Conservation (phyloP, 441 rosid genomes). For the Corymbia calophylla region DNA sequence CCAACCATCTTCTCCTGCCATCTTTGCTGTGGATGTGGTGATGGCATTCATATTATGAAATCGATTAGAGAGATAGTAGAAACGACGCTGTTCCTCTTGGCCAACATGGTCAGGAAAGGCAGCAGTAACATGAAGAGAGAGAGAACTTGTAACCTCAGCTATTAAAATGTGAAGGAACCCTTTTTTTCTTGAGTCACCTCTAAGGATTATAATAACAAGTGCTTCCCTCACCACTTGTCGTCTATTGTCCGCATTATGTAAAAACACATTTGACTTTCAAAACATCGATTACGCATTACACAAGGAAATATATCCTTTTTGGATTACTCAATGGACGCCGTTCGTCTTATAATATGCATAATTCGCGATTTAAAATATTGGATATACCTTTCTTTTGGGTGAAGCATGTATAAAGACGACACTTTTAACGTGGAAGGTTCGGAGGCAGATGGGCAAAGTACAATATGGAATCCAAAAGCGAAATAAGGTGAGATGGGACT, state of each 20-base stretch:
- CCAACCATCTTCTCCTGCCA: background rate
- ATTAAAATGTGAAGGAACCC: background rate
- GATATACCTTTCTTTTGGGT: background rate
- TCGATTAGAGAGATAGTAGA: background rate
- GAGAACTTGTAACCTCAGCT: background rate
- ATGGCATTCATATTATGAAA: background rate
- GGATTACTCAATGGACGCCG: background rate
- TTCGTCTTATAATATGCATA: background rate
- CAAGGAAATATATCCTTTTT: background rate
- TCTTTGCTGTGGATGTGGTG: background rate
- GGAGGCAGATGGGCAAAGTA: background rate
- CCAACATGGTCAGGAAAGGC: background rate
- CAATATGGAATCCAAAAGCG: background rate
- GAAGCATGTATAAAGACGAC: background rate
- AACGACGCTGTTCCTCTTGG: background rate
- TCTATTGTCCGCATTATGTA: background rate
- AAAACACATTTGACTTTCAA: fast-evolving
- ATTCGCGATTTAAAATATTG: background rate
- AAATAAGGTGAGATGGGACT: background rate
- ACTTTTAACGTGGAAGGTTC: background rate
- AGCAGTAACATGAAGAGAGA: background rate
- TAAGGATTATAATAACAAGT: background rate
- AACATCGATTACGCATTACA: fast-evolving
- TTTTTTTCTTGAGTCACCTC: background rate
- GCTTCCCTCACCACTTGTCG: too few relatives aligned